These are phyloP conservation scores for Gliomastix tumulicola DNA, from an alignment of 2,329 filamentous ascomycete species.

Conservation along the genomic window DNA sequence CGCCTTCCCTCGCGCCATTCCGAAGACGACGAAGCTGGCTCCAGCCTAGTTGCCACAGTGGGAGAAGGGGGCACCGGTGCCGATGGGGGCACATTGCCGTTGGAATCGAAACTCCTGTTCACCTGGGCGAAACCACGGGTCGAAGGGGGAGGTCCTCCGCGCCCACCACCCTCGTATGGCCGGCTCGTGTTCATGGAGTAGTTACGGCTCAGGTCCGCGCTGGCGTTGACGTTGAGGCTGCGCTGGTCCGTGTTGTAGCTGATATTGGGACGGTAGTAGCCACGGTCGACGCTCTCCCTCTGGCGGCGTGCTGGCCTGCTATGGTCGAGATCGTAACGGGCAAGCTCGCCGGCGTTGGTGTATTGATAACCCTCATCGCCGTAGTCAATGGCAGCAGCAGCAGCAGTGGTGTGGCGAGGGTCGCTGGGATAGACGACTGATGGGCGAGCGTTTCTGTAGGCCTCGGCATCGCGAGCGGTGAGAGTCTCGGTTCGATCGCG, in stretches of 20 bases:
- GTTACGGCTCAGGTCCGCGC: slow-evolving; percentile 32
- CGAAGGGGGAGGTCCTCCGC: slow-evolving; percentile 56
- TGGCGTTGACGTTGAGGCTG: slow-evolving; percentile 39
- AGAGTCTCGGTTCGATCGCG: slow-evolving; percentile 39
- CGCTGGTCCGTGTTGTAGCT: slow-evolving; percentile 39
- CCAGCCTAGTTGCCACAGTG: slow-evolving; percentile 10
- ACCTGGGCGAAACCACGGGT: slow-evolving; percentile 67
- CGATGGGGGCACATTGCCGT: slow-evolving; percentile 26
- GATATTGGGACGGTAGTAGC: slow-evolving; percentile 49
- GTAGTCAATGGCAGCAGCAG: slow-evolving; percentile 41
- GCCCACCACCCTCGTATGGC: slow-evolving; percentile 24
- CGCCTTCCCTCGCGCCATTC: slow-evolving; percentile 15
- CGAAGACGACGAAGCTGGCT: too few species aligned
- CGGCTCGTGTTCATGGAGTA: slow-evolving; percentile 27
- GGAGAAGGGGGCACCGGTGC: slow-evolving; percentile 30
- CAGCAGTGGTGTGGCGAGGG: slow-evolving; percentile 32
- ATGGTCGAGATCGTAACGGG: slow-evolving; percentile 54
- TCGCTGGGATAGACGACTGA: slow-evolving; percentile 35
- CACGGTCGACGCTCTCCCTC: slow-evolving; percentile 46
- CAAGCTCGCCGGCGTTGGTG: slow-evolving; percentile 55
- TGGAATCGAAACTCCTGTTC: slow-evolving; percentile 33
- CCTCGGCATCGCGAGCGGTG: slow-evolving; percentile 30
- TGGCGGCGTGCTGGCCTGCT: slow-evolving; percentile 31
- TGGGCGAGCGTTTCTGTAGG: slow-evolving; percentile 39
- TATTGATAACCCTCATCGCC: slow-evolving; percentile 57